A percentile compares a stretch with the other conserved stretches of the same genome.
phyloP scores from a whole-genome alignment of 75 land plant species.

The Picea glauca region DNA sequence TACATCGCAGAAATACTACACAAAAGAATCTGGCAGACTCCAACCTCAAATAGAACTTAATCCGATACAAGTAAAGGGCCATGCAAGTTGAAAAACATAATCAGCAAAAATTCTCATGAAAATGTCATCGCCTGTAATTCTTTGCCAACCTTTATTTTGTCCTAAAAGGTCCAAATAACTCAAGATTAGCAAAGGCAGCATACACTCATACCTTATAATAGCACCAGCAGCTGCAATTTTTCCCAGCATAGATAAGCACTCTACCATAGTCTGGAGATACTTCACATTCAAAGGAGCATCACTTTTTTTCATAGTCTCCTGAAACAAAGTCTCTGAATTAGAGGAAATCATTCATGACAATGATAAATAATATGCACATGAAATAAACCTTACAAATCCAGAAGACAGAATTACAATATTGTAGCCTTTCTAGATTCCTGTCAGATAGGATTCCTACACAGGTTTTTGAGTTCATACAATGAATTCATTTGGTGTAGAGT shows the following conservation, averaged over 20 bases:
- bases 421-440: background rate
- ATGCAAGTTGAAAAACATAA: too few relatives aligned
- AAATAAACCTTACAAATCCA: background rate
- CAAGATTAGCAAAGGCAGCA: background rate
- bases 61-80: too few relatives aligned
- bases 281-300: slow-evolving; percentile 89
- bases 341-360: background rate
- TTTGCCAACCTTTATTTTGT: too few relatives aligned
- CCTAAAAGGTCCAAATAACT: too few relatives aligned
- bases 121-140: too few relatives aligned
- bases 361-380: background rate
- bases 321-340: slow-evolving; percentile 4
- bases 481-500: slow-evolving; percentile 92
- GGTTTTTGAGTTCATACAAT: slow-evolving; percentile 37
- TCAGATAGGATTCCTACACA: background rate
- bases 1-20: too few relatives aligned
- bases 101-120: too few relatives aligned
- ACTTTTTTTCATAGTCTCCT: slow-evolving; percentile 88
- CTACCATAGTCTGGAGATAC: slow-evolving; percentile 95
- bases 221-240: slow-evolving; percentile 99
- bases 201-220: slow-evolving; percentile 65
- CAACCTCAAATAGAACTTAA: too few relatives aligned
- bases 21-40: too few relatives aligned
- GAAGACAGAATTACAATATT: background rate
- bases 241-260: slow-evolving; percentile 83